phyloP scores from a whole-genome alignment of 1,139 yeast species.

The Nakaseomyces bracarensis region DNA sequence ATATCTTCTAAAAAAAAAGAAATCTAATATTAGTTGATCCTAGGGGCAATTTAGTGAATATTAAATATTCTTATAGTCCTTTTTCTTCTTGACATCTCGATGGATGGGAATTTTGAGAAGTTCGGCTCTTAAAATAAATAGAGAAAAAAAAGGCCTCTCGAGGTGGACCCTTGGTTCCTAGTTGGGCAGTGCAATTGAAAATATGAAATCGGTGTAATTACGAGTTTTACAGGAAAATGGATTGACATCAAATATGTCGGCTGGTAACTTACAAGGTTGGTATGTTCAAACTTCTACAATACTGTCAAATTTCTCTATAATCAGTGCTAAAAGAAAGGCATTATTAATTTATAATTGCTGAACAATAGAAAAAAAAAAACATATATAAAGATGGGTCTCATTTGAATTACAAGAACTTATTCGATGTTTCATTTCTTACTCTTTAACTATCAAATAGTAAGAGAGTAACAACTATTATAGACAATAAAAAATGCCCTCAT shows the following conservation, averaged over 20 bases:
- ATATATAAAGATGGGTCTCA: not conserved
- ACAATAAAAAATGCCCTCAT: conserved; percentile 2
- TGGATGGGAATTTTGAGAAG: too few species aligned
- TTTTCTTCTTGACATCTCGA: too few species aligned
- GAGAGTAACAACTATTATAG: not conserved
- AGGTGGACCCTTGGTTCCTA: not conserved
- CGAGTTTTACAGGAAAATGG: too few species aligned
- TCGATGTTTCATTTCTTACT: not conserved
- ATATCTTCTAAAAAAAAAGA: too few species aligned
- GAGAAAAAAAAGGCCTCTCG: not conserved
- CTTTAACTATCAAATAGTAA: not conserved
- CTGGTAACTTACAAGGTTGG: not conserved
- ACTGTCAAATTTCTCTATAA: too few species aligned
- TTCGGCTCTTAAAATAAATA: not conserved
- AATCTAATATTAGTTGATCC: too few species aligned
- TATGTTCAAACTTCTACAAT: too few species aligned
- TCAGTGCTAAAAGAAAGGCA: not conserved
- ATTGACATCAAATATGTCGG: not conserved
- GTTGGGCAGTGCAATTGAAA: not conserved
- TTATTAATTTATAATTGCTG: not conserved
- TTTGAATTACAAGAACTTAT: not conserved
- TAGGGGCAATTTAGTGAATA: too few species aligned
- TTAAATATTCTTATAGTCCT: too few species aligned
- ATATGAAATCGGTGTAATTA: too few species aligned
- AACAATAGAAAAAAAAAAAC: not conserved